Evolutionary conservation across 148 eudicot species (phyloP), one percentile per base, ranked within the genome.

Genomic region (Rhododendron kiyosumense): DNA sequence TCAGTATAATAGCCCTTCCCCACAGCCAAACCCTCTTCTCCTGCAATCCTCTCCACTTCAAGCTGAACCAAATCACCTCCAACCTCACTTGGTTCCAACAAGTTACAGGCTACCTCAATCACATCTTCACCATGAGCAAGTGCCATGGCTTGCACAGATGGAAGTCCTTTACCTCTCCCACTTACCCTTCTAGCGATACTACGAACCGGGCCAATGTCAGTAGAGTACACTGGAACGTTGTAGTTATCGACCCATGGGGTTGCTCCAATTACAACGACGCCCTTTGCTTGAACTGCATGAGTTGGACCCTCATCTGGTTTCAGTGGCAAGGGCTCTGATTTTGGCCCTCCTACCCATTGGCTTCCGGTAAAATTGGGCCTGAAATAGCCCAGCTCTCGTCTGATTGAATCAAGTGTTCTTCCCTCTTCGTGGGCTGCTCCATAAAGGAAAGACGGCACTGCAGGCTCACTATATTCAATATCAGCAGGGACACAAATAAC

Each of bases 161-260:
- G 89, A 73, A 93, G 95, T 12, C 99, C 99, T 18, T 93, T 94
- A 17, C 98, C 96, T 85, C 93, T 91, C 54, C 91, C 95, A 38
- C 99, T 95, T 7, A 94, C 90, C 83, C 90, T 89, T 87, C 91
- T 93, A 5, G 98, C 95, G 36, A 96, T 89, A 83, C 88, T 93
- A 34, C 91, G 91, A 89, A 90, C 94, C 22, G 88, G 84, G 52
- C 92, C 84, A 83, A 96, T 90, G 84, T 95, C 90, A 22, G 87
- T 89, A 2, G 97, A 85, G 76, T 87, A 90, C 63, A 94, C 86
- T 1, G 99, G 99, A 49, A 96, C 90, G 5, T 95, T 96, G 87
- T 94, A 96, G 92, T 96, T 95, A 84, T 91, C 99, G 14, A 96
- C 95, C 99, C 99, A 96, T 54, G 61, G 90, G 20, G 97, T 96